phyloP scores from a whole-genome alignment of 139 green algal genomes.

The Mesostigma viride region DNA sequence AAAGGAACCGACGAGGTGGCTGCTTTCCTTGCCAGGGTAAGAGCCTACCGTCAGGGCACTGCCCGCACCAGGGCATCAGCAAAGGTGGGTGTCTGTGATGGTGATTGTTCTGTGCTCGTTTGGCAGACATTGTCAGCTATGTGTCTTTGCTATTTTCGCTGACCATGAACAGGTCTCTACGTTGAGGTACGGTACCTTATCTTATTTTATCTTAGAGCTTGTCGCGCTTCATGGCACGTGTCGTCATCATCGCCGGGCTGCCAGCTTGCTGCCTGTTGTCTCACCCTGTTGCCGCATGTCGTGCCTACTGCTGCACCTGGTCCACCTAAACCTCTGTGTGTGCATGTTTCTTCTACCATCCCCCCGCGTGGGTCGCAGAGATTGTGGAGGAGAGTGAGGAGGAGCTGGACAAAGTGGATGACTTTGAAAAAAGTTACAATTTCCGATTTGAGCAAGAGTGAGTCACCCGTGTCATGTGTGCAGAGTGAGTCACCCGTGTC shows the following conservation, averaged over 20 bases:
- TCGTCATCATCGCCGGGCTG: background rate
- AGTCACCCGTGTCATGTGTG: no score
- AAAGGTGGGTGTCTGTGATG: no score
- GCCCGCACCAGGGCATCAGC: no score
- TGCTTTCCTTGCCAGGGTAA: no score
- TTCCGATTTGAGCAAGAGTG: conserved; percentile 86
- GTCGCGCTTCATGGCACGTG: background rate
- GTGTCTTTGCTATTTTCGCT: no score
- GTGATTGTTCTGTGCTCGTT: no score
- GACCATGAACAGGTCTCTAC: no score
- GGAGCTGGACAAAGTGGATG: conserved; percentile 3
- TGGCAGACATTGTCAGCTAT: no score
- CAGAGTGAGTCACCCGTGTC: no score
- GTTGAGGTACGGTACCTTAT: no score
- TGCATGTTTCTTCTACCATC: background rate
- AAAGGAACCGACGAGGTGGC: no score
- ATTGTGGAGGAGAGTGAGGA: conserved; percentile 2
- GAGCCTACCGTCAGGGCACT: no score
- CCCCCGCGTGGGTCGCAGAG: background rate
- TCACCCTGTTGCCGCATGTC: background rate
- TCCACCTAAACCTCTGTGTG: background rate
- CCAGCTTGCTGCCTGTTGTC: background rate
- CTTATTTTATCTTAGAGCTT: conserved; percentile 10
- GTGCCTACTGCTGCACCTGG: background rate
- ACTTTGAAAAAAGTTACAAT: conserved; percentile 82